Base-by-base conservation (phyloP, 2,329 filamentous ascomycete genomes). In the Malbranchea cinnamomea region DNA sequence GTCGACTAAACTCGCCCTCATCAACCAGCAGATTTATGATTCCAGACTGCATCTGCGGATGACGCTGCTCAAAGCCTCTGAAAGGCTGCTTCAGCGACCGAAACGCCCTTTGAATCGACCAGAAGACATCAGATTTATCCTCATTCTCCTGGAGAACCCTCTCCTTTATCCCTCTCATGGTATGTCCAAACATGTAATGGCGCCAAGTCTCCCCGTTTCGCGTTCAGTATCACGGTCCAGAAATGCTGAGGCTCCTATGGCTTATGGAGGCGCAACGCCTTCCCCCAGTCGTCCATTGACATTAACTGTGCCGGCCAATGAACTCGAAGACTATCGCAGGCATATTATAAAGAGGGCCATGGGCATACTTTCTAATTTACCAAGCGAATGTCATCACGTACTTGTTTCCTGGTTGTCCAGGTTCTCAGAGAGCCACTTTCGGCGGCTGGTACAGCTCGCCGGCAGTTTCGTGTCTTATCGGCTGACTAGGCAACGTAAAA, bases 271-370 rank as follows among this genome's bases (percentile, higher is more conserved):
- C n/a, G n/a, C n/a, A n/a, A n/a, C n/a, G n/a, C n/a, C n/a, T n/a
- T n/a, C n/a, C n/a, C n/a, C n/a, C n/a, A n/a, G n/a, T n/a, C n/a
- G n/a, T n/a, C n/a, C n/a, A n/a, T n/a, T n/a, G n/a, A n/a, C n/a
- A n/a, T n/a, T n/a, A n/a, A n/a, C n/a, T n/a, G n/a, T n/a, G n/a
- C n/a, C n/a, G n/a, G 48, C 48, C 11, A 46, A 44, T 24, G 48
- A 53, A 11, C 55, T 55, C 11, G 63, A 69, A 15, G 76, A 75
- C 2, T 71, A 80, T 35, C 79, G 92, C 52, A 84, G 80, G 2
- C 78, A 78, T 4, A 78, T 93, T 31, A 71, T 91, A 43, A 93
- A 93, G 52, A 71, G 85, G 21, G 74, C 91, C 22, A 53, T 92
- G 15, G 85, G 85, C 1, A 58, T 93, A 6, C 48, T 92, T 14